A percentile compares a stretch with the other conserved stretches of the same genome.
These are phyloP conservation scores for Leishmania aethiopica DNA, from an alignment of 208 protist species.

Conservation along the genomic window DNA sequence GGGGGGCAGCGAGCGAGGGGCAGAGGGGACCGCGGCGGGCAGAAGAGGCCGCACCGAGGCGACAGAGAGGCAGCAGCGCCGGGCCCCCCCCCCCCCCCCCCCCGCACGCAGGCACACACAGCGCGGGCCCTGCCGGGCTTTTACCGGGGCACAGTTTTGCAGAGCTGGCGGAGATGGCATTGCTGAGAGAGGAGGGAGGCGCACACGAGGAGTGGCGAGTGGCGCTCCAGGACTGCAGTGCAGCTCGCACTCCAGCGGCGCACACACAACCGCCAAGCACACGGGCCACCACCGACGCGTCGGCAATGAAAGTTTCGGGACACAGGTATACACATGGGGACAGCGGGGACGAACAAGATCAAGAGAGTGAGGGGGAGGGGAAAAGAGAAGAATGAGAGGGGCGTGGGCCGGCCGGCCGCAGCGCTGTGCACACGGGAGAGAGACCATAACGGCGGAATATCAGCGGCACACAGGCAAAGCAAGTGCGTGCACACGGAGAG, in stretches of 20 bases:
- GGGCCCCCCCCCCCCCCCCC: no score
- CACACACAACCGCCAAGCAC: background rate
- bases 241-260: background rate
- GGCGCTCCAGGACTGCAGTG: background rate
- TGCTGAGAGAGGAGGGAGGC: background rate
- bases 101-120: no score
- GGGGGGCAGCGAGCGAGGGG: background rate
- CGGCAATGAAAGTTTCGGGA: background rate
- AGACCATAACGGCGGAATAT: background rate
- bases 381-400: background rate
- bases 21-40: no score
- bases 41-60: background rate
- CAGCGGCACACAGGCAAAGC: background rate
- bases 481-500: background rate
- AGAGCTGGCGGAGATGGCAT: background rate
- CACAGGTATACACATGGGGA: background rate
- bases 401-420: background rate
- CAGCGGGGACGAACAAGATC: background rate
- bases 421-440: background rate
- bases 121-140: background rate
- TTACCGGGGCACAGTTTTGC: background rate
- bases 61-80: background rate
- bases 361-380: background rate
- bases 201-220: background rate
- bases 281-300: background rate